Base-by-base conservation (phyloP, 345 rosid genomes). In the Eucalyptus tenuipes region DNA sequence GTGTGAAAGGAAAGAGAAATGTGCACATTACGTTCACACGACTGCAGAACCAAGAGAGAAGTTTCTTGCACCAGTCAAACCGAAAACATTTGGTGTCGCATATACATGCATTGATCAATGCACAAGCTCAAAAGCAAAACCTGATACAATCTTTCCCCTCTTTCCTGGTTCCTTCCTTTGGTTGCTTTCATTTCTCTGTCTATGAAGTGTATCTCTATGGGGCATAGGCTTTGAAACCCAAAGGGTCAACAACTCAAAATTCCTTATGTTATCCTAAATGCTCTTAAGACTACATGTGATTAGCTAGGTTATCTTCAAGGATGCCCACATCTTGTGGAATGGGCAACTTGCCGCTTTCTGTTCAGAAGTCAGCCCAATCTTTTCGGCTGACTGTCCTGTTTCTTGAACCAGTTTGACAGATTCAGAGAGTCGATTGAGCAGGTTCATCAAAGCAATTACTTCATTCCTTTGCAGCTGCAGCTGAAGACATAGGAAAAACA, bases 371-470 rank as follows among this genome's bases (percentile, higher is more conserved):
- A 75, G 29, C 3, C 47, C 89, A 0, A 89, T 85, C 89, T 85
- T 90, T 90, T 95, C 96, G 5, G 90, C 93, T 4, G 88, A 84
- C 45, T 91, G 95, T 87, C 94, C 94, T 94, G 89, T 95, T 89
- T 95, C 95, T 4, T 91, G 94, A 59, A 95, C 94, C 86, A 93
- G 90, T 50, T 91, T 95, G 68, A 96, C 93, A 11, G 98, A 95
- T 92, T 96, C 97, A 2, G 97, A 95, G 85, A 95, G 91, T 27
- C 96, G 93, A 87, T 95, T 92, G 61, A 95, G 97, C 61, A 95
- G 93, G 93, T 96, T 96, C 93, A 95, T 91, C 91, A 94, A 86
- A 44, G 98, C 98, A 88, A 95, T 96, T 90, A 94, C 97, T 91
- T 95, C 97, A 40, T 96, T 96, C 92, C 92, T 85, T 90, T 96